A percentile compares a stretch with the other conserved stretches of the same genome.
phyloP scores from a whole-genome alignment of 2,329 filamentous ascomycete species.

The Alternaria alternata region DNA sequence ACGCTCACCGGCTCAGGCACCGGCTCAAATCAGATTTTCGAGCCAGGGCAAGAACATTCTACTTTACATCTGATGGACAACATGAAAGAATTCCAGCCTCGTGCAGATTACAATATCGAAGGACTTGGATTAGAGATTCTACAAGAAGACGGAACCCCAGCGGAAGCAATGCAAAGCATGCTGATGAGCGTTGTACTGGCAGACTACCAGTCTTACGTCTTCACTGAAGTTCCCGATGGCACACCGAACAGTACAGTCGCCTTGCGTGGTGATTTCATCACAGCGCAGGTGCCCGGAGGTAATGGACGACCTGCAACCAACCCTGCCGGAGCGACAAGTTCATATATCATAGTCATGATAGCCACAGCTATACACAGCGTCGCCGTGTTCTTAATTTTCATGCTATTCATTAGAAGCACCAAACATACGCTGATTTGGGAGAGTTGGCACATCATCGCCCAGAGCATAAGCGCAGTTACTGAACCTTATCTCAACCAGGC shows the following conservation, averaged over 20 bases:
- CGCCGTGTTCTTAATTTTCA: fast-evolving
- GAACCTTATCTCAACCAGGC: background rate
- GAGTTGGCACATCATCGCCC: background rate
- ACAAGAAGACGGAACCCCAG: background rate
- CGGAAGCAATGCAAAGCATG: background rate
- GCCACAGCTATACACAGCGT: background rate
- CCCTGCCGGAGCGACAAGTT: background rate
- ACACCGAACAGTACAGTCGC: background rate
- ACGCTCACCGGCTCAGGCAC: fast-evolving
- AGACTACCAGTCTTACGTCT: background rate
- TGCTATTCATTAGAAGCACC: background rate
- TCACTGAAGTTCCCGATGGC: background rate
- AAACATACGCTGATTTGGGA: background rate
- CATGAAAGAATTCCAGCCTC: fast-evolving
- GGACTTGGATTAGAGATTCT: background rate
- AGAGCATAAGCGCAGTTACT: background rate
- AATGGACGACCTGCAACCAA: background rate
- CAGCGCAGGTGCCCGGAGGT: background rate
- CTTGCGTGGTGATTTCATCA: background rate
- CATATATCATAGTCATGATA: background rate
- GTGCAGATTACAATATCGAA: background rate
- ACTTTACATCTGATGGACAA: fast-evolving
- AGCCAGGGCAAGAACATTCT: fast-evolving
- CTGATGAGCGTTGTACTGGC: background rate
- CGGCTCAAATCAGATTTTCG: fast-evolving